phyloP scores from a whole-genome alignment of 495 filamentous ascomycete genomes.

The Aspergillus saccharolyticus region DNA sequence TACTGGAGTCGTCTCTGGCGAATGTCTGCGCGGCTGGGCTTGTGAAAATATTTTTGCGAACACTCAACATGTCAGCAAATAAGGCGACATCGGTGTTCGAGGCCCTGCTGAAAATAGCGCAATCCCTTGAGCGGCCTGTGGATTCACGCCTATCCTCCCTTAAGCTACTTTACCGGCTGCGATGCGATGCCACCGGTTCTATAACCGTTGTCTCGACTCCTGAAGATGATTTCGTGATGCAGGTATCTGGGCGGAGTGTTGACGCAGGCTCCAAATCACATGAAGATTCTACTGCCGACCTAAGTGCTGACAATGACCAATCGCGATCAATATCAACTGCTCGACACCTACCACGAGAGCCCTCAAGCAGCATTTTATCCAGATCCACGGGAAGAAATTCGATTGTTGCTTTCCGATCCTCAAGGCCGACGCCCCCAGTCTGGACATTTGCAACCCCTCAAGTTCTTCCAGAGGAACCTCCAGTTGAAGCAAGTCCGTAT shows the following conservation, averaged over 20 bases:
- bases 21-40: conserved; percentile 42
- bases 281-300: conserved; percentile 23
- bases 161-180: conserved; percentile 78
- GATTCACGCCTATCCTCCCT: conserved; percentile 75
- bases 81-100: conserved; percentile 39
- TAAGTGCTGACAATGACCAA: conserved; percentile 20
- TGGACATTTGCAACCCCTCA: conserved; percentile 51
- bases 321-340: conserved; percentile 16
- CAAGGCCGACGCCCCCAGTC: conserved; percentile 44
- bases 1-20: conserved; percentile 35
- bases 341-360: conserved; percentile 23
- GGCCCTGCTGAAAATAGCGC: conserved; percentile 34
- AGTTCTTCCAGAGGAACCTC: conserved; percentile 51
- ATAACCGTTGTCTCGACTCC: conserved; percentile 61
- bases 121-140: conserved; percentile 37
- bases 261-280: conserved; percentile 31
- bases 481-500: conserved; percentile 39
- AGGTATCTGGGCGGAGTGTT: conserved; percentile 62
- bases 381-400: conserved; percentile 30
- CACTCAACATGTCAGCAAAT: conserved; percentile 34
- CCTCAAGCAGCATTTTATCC: conserved; percentile 18
- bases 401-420: conserved; percentile 30
- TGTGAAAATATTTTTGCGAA: conserved; percentile 42
- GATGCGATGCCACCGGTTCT: conserved; percentile 70
- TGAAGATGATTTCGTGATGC: conserved; percentile 68